Base-by-base conservation (phyloP, 805 yeast genomes). In the Candida railenensis region DNA sequence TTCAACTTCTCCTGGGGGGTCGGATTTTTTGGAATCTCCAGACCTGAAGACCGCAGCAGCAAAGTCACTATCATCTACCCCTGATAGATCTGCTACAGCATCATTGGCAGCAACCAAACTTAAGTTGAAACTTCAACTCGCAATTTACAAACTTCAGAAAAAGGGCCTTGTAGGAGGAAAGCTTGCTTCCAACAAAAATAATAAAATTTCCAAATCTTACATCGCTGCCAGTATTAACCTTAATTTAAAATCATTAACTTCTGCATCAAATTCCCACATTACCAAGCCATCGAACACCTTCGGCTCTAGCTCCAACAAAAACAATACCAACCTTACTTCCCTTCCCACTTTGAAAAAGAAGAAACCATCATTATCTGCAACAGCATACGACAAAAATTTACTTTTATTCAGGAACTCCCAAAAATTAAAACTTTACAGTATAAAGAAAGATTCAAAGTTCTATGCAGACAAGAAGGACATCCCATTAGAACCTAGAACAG, bases 51-150 rank as follows among this genome's bases (percentile, higher is more conserved):
- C 5, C 11, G 30, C 11, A 5, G 30, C 11, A 5, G 30, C 5
- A 5, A 25, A 25, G 30, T 34, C 34, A 20, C 46, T 47, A 28
- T 33, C 28, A 34, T 34, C 39, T 37, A 42, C 50, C 8, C 45
- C 45, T 15, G 51, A 43, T 53, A 53, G 53, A 25, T 65, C 59
- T 51, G 66, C 61, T 48, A 54, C 63, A 46, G 73, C 71, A 4
- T 70, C 67, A 22, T 60, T 69, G 56, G 73, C 74, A 9, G 77
- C 76, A 28, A 66, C 73, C 19, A 71, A 71, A 51, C 61, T 72
- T 54, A 72, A 69, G 58, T 59, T 71, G 48, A 71, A 71, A 54
- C 57, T 72, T 36, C 76, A 67, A 49, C 55, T 71, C 50, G 77
- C 77, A 1, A 53, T 71, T 34, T 69, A 64, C 57, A 72, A 71